Conservation (phyloP, 116 monocot species). For the Dioscorea cayenensis region DNA sequence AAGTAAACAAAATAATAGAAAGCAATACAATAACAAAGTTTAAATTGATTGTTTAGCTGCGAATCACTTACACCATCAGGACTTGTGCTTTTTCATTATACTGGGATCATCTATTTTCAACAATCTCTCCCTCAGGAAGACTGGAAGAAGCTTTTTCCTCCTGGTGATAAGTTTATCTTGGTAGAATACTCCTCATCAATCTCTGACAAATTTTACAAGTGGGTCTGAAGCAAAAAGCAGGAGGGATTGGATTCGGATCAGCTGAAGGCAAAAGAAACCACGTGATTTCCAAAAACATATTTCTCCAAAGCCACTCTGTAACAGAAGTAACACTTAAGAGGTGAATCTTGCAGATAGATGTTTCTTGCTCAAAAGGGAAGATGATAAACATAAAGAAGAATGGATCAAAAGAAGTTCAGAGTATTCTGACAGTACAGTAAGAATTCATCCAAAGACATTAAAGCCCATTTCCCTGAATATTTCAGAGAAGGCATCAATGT, state of each 20-base stretch:
- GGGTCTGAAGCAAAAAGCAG: constrained; percentile 71
- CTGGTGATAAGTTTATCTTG: constrained; percentile 25
- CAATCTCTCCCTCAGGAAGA: constrained; percentile 58
- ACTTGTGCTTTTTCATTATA: constrained; percentile 45
- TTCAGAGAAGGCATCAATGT: too few relatives aligned
- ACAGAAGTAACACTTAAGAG: not conserved
- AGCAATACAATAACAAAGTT: not conserved
- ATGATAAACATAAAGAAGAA: too few relatives aligned
- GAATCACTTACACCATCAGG: constrained; percentile 50
- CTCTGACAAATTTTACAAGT: constrained; percentile 35
- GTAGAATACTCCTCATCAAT: constrained; percentile 17
- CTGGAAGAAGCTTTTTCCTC: constrained; percentile 18
- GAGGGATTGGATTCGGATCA: constrained; percentile 18
- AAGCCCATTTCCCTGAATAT: too few relatives aligned
- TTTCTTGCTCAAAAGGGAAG: too few relatives aligned
- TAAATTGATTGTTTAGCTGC: not conserved
- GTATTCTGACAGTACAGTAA: too few relatives aligned
- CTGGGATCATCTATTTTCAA: constrained; percentile 74
- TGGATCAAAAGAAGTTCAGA: too few relatives aligned
- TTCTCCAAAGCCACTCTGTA: constrained; percentile 35
- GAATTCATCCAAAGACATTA: too few relatives aligned
- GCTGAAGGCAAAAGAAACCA: constrained; percentile 21
- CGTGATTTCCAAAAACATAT: constrained; percentile 30
- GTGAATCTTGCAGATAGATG: not conserved
- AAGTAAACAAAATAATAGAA: not conserved